Percentiles rank a stretch among this genome's conserved stretches.
phyloP scores from a whole-genome alignment of 148 eudicot species.

The Rhododendron henanense region DNA sequence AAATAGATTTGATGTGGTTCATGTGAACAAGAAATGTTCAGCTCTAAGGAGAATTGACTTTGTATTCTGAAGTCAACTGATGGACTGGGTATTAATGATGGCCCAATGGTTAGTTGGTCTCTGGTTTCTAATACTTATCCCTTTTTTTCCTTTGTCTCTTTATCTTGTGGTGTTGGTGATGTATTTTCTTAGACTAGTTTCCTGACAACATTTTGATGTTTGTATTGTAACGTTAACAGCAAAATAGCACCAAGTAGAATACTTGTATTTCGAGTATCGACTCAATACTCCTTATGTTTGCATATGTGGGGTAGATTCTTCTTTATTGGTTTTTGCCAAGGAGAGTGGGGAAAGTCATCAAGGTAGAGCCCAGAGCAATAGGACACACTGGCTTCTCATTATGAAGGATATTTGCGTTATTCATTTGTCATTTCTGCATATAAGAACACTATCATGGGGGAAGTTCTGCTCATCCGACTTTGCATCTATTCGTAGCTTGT shows the following conservation, averaged over 20 bases:
- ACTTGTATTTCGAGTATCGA: not conserved
- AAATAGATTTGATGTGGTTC: not conserved
- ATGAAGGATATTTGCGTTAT: slow-evolving; percentile 19
- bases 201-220: not conserved
- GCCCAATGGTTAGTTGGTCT: not conserved
- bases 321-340: not conserved
- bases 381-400: slow-evolving; percentile 8
- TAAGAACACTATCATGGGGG: slow-evolving; percentile 24
- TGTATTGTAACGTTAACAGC: not conserved
- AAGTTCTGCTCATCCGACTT: not conserved
- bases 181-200: not conserved
- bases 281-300: not conserved
- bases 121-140: not conserved
- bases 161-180: not conserved
- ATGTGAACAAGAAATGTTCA: not conserved
- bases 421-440: slow-evolving; percentile 26
- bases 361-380: not conserved
- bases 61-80: not conserved
- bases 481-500: not conserved
- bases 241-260: not conserved
- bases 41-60: not conserved
- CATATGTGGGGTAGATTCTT: not conserved
- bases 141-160: too few relatives aligned
- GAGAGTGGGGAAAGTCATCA: not conserved
- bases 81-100: not conserved